Base-by-base conservation (phyloP, 108 stramenopile genomes). In the Pseudonitzschia delicatissima region DNA sequence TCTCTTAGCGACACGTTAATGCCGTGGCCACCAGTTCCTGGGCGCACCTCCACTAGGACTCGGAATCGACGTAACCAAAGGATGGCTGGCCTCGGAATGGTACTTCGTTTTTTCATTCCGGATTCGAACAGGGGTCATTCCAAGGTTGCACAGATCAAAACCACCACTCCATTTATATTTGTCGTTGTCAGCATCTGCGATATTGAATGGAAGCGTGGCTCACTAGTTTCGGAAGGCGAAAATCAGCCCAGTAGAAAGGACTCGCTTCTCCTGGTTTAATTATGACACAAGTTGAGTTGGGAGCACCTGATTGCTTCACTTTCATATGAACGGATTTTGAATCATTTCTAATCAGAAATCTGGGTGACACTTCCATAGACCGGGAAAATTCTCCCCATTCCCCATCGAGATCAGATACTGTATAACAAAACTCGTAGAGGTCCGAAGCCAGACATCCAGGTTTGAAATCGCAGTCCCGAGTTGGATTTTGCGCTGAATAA, bases 381-480 rank as follows among this genome's bases (percentile, higher is more conserved):
- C 86, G 53, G 13, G 86, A 87, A 51, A 87, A 76, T 36, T 87
- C 88, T 13, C 88, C 88, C 86, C 86, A 90, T 39, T 78, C 69
- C 12, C 86, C 88, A 28, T 73, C 75, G 45, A 83, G 64, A 23
- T 79, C 72, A 0, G 80, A 67, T 4, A 90, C 79, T 28, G 69
- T 64, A 37, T 90, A 90, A 36, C 74, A 85, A 1, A 90, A 51
- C 39, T 90, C 88, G 61, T 70, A 87, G 4, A 80, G 44, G 15
- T 59, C 53, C 28, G 86, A 58, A 17, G 51, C 59, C 12, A 82
- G 45, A 45, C 45, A 45, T 4, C 73, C 77, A 42, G 4, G 23
- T 29, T 57, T 49, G 51, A 55, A 69, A 8, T 32, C 9, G 44
- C 57, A 45, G 35, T 7, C 8, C 28, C 34, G 40, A 17, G 42